A percentile compares a stretch with the other conserved stretches of the same genome.
phyloP scores from a whole-genome alignment of 768 basidiomycete genomes.

The Boletus rex-veris region DNA sequence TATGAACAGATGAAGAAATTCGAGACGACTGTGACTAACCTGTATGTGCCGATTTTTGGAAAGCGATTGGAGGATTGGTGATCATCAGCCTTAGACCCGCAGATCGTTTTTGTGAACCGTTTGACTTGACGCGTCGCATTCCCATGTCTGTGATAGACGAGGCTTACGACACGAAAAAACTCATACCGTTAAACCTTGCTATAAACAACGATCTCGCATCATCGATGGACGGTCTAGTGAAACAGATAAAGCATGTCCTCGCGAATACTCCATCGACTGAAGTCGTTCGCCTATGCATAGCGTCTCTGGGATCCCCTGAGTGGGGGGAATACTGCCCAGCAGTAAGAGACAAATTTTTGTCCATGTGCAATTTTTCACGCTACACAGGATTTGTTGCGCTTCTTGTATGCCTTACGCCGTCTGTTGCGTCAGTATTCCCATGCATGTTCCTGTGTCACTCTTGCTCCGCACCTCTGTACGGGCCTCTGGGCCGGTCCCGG shows the following conservation, averaged over 20 bases:
- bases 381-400: slow-evolving; percentile 61
- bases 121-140: slow-evolving; percentile 69
- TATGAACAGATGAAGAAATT: slow-evolving; percentile 94
- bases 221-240: slow-evolving; percentile 23
- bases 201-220: slow-evolving; percentile 17
- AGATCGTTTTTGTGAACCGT: slow-evolving; percentile 63
- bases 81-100: slow-evolving; percentile 37
- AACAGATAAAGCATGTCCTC: slow-evolving; percentile 29
- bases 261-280: slow-evolving; percentile 31
- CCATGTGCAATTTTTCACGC: neutral
- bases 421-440: slow-evolving; percentile 55
- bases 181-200: slow-evolving; percentile 32
- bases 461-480: slow-evolving; percentile 60
- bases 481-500: slow-evolving; percentile 59
- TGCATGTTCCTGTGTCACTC: slow-evolving; percentile 63
- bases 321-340: slow-evolving; percentile 65
- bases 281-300: slow-evolving; percentile 58
- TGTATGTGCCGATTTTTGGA: slow-evolving; percentile 40
- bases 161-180: slow-evolving; percentile 37
- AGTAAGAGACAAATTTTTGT: slow-evolving; percentile 37
- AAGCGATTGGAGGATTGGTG: slow-evolving; percentile 4
- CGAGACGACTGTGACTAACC: slow-evolving; percentile 70
- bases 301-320: slow-evolving; percentile 54
- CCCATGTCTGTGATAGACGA: slow-evolving; percentile 48
- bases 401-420: slow-evolving; percentile 65